Base-by-base conservation (phyloP, 2,329 filamentous ascomycete species). In the Calonectria pseudoturangicola region DNA sequence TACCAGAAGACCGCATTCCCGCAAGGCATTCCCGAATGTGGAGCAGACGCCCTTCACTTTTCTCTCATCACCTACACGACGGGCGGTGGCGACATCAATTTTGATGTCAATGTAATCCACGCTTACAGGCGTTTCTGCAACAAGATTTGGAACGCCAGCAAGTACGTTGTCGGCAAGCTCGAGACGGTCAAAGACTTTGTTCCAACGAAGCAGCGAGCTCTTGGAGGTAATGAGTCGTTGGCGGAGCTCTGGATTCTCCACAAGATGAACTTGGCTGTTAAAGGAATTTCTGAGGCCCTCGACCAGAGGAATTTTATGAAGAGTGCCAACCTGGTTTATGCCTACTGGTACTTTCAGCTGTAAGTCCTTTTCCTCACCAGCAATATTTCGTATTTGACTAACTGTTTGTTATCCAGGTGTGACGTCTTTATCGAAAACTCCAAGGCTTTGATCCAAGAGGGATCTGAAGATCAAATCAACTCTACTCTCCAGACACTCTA, bases 121-220 rank as follows among this genome's bases (percentile, higher is more conserved):
- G 95, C 92, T 73, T 98, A 98, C 88, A 92, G 97, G 73, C 93
- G 95, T 81, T 98, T 98, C 90, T 98, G 96, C 83, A 98, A 98
- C 89, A 98, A 98, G 89, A 97, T 86, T 62, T 98, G 97, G 87
- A 95, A 98, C 87, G 97, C 97, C 54, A 97, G 94, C 73, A 98
- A 98, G 86, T 99, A 94, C 82, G 95, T 98, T 25, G 90, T 98
- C 62, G 93, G 94, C 75, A 94, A 93, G 77, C 85, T 97, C 62
- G 91, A 41, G 6, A 60, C 33, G 2, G 21, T 89, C 13, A 84
- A 89, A 66, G 90, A 92, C 80, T 96, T 94, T 81, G 88, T 88
- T 18, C 93, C 92, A 18, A 85, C 86, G 69, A 85, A 87, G 50
- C 78, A 82, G 27, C 83, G 81, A 1, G 74, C 82, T 66, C 81